phyloP scores from a whole-genome alignment of 2,329 filamentous ascomycete species.

The Ophiostoma sp. region DNA sequence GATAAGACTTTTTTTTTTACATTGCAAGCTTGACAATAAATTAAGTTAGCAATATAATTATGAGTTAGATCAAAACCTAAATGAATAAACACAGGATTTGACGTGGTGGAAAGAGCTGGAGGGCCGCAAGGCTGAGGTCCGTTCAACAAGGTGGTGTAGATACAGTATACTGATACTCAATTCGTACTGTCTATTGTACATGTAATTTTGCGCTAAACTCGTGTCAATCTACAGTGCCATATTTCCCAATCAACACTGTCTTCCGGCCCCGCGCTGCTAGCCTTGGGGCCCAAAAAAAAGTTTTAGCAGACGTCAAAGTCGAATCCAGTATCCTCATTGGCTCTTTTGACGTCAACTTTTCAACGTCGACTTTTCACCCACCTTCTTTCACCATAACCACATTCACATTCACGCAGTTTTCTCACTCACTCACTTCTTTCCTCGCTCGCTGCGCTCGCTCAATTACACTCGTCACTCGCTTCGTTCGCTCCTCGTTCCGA shows the following conservation, averaged over 20 bases:
- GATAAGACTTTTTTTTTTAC: no score
- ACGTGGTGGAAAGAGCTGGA: neutral
- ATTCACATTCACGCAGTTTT: no score
- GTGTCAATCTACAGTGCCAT: neutral
- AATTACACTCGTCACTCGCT: slow-evolving; percentile 42
- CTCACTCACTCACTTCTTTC: neutral
- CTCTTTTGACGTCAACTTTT: neutral
- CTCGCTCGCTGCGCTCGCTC: slow-evolving; percentile 5
- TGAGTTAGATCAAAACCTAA: no score
- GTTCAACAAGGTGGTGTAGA: neutral
- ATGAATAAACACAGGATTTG: no score
- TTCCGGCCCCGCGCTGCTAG: slow-evolving; percentile 9
- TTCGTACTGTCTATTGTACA: neutral
- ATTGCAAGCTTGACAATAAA: no score
- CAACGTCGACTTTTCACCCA: neutral
- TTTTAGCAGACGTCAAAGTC: slow-evolving; percentile 10
- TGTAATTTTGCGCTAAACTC: no score
- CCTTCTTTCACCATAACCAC: neutral
- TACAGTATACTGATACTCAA: neutral
- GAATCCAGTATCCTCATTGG: slow-evolving; percentile 1
- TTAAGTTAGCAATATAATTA: no score
- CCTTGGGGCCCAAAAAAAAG: slow-evolving; percentile 15
- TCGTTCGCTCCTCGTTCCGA: slow-evolving; percentile 27
- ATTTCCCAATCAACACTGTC: neutral
- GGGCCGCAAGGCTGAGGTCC: neutral